Percentiles rank a stretch among this genome's conserved stretches.
phyloP scores from a whole-genome alignment of 2,329 filamentous ascomycete species.

The Neoscytalidium dimidiatum region DNA sequence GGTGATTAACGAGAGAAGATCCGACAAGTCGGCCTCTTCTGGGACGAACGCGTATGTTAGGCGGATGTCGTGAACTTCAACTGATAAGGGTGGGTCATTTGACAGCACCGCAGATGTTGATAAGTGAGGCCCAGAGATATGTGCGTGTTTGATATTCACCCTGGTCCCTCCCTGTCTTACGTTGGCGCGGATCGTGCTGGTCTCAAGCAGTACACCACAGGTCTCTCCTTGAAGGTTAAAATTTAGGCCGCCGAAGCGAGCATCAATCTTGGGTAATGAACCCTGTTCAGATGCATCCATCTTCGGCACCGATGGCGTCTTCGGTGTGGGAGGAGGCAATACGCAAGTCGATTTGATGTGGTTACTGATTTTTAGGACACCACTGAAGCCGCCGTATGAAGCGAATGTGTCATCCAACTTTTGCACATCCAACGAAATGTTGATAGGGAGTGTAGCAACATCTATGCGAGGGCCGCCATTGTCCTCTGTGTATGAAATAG shows the following conservation, averaged over 20 bases:
- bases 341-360: constrained; percentile 78
- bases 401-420: constrained; percentile 82
- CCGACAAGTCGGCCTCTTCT: constrained; percentile 77
- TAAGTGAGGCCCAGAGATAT: constrained; percentile 68
- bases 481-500: constrained; percentile 28
- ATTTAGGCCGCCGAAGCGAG: constrained; percentile 74
- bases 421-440: constrained; percentile 74
- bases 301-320: constrained; percentile 26
- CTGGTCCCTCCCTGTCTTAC: constrained; percentile 72
- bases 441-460: constrained; percentile 67
- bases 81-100: constrained; percentile 50
- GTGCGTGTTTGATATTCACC: constrained; percentile 73
- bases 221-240: constrained; percentile 76
- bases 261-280: constrained; percentile 65
- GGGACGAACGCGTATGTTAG: constrained; percentile 74
- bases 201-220: constrained; percentile 72
- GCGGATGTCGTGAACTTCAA: constrained; percentile 66
- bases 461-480: constrained; percentile 26
- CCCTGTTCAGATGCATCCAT: constrained; percentile 21
- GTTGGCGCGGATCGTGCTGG: constrained; percentile 79
- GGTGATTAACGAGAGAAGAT: constrained; percentile 80
- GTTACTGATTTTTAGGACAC: constrained; percentile 82
- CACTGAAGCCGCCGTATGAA: constrained; percentile 89
- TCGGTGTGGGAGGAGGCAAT: constrained; percentile 36
- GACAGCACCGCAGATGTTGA: constrained; percentile 46